These are phyloP conservation scores for Candida montana DNA, from an alignment of 805 yeast genomes.

Conservation along the genomic window DNA sequence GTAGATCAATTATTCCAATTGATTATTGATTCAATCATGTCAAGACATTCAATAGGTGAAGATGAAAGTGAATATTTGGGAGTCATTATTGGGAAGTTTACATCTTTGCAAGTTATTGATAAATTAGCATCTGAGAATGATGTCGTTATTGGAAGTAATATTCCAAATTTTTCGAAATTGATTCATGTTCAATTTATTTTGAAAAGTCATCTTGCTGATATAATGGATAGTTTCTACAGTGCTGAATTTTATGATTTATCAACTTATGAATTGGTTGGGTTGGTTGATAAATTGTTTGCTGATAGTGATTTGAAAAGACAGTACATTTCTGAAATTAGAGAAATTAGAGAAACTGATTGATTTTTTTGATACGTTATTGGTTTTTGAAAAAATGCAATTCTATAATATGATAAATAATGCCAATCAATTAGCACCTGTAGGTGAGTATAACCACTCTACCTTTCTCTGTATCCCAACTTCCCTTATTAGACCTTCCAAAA, in stretches of 20 bases:
- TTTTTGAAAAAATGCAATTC: background rate
- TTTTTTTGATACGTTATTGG: background rate
- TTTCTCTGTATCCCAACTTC: background rate
- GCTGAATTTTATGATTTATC: constrained; percentile 35
- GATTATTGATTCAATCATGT: constrained; percentile 15
- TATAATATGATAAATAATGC: no score
- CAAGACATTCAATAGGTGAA: constrained; percentile 19
- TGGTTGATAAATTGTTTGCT: constrained; percentile 36
- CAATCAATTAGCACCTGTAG: no score
- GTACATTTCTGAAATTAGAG: constrained; percentile 34
- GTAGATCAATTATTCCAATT: constrained; percentile 17
- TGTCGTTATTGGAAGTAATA: constrained; percentile 1
- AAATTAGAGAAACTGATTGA: constrained; percentile 39
- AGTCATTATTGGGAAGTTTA: constrained; percentile 14
- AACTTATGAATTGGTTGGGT: constrained; percentile 31
- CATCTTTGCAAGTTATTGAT: constrained; percentile 12
- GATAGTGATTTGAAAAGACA: constrained; percentile 31
- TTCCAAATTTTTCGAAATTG: constrained; percentile 19
- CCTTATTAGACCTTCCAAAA: background rate
- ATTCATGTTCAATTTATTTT: constrained; percentile 20
- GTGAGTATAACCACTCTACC: no score
- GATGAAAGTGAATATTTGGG: constrained; percentile 20
- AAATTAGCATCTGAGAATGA: constrained; percentile 14
- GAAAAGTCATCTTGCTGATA: constrained; percentile 34
- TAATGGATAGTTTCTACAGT: constrained; percentile 34